A percentile compares a stretch with the other conserved stretches of the same genome.
These are phyloP conservation scores for Tylopilus felleus DNA, from an alignment of 768 basidiomycete genomes.

Conservation along the genomic window DNA sequence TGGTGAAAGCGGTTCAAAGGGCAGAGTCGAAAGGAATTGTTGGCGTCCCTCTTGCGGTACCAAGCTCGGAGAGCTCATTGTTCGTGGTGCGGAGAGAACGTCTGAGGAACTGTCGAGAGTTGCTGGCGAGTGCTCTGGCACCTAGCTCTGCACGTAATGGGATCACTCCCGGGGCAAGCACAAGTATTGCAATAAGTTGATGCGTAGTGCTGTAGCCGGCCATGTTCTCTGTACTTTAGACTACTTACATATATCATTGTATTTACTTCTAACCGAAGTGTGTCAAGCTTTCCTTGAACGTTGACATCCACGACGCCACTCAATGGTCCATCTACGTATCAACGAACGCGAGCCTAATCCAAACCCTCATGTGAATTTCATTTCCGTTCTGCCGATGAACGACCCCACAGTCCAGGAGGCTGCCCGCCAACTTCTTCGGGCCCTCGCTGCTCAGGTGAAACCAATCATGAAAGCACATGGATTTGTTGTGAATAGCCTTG, in stretches of 20 bases:
- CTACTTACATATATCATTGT: not conserved
- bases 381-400: slow-evolving; percentile 48
- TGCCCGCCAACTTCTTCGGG: slow-evolving; percentile 68
- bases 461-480: slow-evolving; percentile 82
- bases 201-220: not conserved
- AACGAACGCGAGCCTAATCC: slow-evolving; percentile 71
- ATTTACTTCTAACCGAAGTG: not conserved
- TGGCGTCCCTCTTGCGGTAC: slow-evolving; percentile 65
- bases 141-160: slow-evolving; percentile 23
- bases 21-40: slow-evolving; percentile 58
- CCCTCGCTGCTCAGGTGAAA: slow-evolving; percentile 78
- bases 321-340: slow-evolving; percentile 67
- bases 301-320: not conserved
- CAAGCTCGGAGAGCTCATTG: slow-evolving; percentile 75
- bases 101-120: slow-evolving; percentile 51
- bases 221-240: not conserved
- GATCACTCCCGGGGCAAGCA: slow-evolving; percentile 14
- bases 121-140: slow-evolving; percentile 51
- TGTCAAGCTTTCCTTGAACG: not conserved
- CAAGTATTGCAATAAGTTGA: slow-evolving; percentile 24
- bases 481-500: slow-evolving; percentile 71
- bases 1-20: slow-evolving; percentile 57
- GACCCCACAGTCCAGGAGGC: slow-evolving; percentile 51
- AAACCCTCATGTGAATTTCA: slow-evolving; percentile 76
- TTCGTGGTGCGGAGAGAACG: slow-evolving; percentile 76